Evolutionary conservation across 139 green algal species (phyloP), one percentile per base, ranked within the genome.

Genomic region (Zygnema cylindricum): DNA sequence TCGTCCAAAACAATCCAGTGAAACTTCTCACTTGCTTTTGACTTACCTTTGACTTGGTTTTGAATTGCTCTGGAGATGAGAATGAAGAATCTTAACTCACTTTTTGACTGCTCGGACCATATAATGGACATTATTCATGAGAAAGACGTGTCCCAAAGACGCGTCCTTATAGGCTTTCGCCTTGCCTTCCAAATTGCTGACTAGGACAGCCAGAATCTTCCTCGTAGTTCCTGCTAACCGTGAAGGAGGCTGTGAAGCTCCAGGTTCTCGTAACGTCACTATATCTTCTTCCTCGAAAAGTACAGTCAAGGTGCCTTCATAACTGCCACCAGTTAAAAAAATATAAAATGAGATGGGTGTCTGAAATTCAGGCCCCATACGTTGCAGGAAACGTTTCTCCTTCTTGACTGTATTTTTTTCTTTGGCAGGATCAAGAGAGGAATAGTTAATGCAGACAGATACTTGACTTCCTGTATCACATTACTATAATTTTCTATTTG

Each of bases 41-140:
- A n/a, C n/a, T n/a, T n/a, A n/a, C n/a, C n/a, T n/a, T n/a, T n/a
- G n/a, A n/a, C n/a, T n/a, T n/a, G n/a, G n/a, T n/a, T n/a, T n/a
- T n/a, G n/a, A n/a, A n/a, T n/a, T n/a, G n/a, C n/a, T n/a, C n/a
- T n/a, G n/a, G n/a, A n/a, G n/a, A n/a, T n/a, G n/a, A n/a, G n/a
- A n/a, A n/a, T n/a, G n/a, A n/a, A n/a, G n/a, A n/a, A n/a, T n/a
- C n/a, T n/a, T n/a, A 23, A 79, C 88, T 85, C 36, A 92, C 81
- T 49, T 92, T 39, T 78, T 39, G 16, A 92, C 43, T 38, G 42
- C 76, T 57, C 87, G 78, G 16, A 92, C 87, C 3, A 92, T 81
- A 77, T 92, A 92, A 86, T 92, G 69, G 0, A 89, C 40, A 82
- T 92, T 92, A 86, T 92, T 92, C 87, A 92, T 92, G 30, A 92